Conservation (phyloP, 164 flowering plant genomes). For the Aristolochia fimbriata region DNA sequence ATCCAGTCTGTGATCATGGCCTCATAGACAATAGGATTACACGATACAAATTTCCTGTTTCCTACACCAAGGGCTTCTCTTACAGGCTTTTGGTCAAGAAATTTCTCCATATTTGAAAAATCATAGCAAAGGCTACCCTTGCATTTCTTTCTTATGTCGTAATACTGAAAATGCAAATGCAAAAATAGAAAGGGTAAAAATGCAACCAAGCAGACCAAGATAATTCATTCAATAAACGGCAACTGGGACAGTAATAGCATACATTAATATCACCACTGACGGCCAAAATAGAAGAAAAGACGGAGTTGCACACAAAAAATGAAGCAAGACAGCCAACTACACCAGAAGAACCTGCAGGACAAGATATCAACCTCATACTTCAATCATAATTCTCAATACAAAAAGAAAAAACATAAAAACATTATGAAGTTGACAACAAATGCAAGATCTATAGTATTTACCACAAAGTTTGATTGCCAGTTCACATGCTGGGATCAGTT, state of each 20-base stretch:
- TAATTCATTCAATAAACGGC: neutral
- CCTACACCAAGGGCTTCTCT: constrained; percentile 66
- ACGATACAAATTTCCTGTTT: constrained; percentile 57
- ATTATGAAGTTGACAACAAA: neutral
- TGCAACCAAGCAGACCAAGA: neutral
- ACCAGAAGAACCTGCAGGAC: constrained; percentile 44
- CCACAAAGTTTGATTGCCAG: constrained; percentile 51
- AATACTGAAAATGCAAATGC: constrained; percentile 33
- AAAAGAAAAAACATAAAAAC: neutral
- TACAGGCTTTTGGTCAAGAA: constrained; percentile 45
- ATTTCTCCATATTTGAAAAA: constrained; percentile 70
- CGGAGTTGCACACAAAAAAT: constrained; percentile 37
- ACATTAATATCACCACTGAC: constrained; percentile 48
- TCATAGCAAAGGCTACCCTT: constrained; percentile 72
- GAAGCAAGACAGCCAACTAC: constrained; percentile 49
- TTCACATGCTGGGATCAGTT: constrained; percentile 40
- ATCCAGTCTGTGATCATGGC: constrained; percentile 77
- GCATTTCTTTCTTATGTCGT: constrained; percentile 70
- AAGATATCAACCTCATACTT: neutral
- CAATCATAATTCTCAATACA: neutral
- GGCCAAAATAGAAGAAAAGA: constrained; percentile 41
- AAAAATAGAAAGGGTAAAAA: constrained; percentile 2
- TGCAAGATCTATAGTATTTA: constrained; percentile 16
- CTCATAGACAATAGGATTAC: constrained; percentile 56
- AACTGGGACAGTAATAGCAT: constrained; percentile 11